These are phyloP conservation scores for Lagenidium sp. DNA, from an alignment of 352 stramenopile species.

Conservation along the genomic window DNA sequence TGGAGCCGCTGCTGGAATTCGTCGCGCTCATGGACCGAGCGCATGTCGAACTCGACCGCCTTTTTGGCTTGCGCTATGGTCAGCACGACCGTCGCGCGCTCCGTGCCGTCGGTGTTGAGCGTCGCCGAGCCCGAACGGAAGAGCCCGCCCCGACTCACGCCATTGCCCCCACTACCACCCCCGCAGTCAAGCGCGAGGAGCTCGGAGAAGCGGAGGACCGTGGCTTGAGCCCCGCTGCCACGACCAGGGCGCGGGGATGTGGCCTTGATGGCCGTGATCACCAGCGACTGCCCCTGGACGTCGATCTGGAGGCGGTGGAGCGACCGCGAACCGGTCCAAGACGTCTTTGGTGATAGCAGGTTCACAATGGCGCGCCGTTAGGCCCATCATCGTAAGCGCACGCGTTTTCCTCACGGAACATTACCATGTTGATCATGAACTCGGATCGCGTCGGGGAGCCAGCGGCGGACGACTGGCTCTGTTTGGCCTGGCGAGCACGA, in stretches of 20 bases:
- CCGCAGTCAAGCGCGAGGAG: conserved; percentile 28
- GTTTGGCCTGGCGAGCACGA: too few relatives aligned
- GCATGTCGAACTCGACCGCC: conserved; percentile 33
- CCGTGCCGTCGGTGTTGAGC: conserved; percentile 13
- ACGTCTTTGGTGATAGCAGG: conserved; percentile 26
- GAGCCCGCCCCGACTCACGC: conserved; percentile 1
- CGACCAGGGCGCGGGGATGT: conserved; percentile 19
- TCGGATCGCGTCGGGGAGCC: conserved; percentile 5
- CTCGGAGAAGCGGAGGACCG: conserved; percentile 18
- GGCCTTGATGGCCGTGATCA: conserved; percentile 20
- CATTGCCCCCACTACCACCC: neutral
- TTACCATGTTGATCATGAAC: conserved; percentile 45
- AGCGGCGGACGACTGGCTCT: too few relatives aligned
- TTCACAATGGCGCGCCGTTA: too few relatives aligned
- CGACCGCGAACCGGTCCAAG: conserved; percentile 33
- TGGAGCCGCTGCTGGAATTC: conserved; percentile 15
- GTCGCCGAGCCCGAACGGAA: conserved; percentile 20
- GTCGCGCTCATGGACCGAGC: conserved; percentile 22
- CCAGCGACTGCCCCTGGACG: conserved; percentile 7
- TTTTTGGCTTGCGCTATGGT: conserved; percentile 18
- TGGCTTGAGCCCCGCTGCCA: conserved; percentile 12
- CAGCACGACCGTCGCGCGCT: conserved; percentile 15
- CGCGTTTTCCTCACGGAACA: too few relatives aligned
- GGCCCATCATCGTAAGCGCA: too few relatives aligned
- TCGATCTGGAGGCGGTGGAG: conserved; percentile 29